A percentile compares a stretch with the other conserved stretches of the same genome.
Evolutionary conservation across 2,329 filamentous ascomycete species (phyloP).

Genomic region (Aschersonia sp.): DNA sequence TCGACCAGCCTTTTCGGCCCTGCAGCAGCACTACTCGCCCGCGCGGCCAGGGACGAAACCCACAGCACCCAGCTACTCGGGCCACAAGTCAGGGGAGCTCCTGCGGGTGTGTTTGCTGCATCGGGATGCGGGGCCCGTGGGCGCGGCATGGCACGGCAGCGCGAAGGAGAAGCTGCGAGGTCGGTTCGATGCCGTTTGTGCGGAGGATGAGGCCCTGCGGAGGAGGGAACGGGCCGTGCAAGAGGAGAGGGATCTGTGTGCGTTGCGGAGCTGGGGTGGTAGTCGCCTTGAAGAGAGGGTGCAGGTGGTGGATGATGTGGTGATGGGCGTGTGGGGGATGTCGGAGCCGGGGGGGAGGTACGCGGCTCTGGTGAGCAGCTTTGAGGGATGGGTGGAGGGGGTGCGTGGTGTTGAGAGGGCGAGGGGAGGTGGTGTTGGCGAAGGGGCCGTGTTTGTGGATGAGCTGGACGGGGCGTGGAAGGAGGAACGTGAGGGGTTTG

Average conservation of each 20-base stretch:
- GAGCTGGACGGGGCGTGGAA: slow-evolving; percentile 44
- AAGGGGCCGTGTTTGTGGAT: slow-evolving; percentile 32
- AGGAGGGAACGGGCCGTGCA: slow-evolving; percentile 25
- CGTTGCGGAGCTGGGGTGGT: slow-evolving; percentile 23
- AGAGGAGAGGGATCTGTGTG: slow-evolving; percentile 35
- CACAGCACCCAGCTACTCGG: too few relatives aligned
- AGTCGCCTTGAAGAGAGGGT: slow-evolving; percentile 38
- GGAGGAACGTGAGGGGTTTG: slow-evolving; percentile 38
- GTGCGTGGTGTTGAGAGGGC: slow-evolving; percentile 32
- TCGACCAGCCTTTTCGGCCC: slow-evolving; percentile 44
- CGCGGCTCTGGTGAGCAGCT: slow-evolving; percentile 35
- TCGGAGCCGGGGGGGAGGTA: slow-evolving; percentile 42
- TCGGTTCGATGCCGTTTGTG: slow-evolving; percentile 27
- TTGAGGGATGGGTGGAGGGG: slow-evolving; percentile 43
- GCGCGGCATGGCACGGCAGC: slow-evolving; percentile 38
- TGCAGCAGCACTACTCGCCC: slow-evolving; percentile 55
- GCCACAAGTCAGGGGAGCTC: slow-evolving; percentile 31
- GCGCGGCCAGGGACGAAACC: slow-evolving; percentile 12
- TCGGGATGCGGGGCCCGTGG: slow-evolving; percentile 30
- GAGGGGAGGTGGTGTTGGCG: slow-evolving; percentile 17
- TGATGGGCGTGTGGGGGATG: slow-evolving; percentile 43
- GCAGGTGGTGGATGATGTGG: slow-evolving; percentile 39
- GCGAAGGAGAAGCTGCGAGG: slow-evolving; percentile 32
- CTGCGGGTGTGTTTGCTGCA: slow-evolving; percentile 53
- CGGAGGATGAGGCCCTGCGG: slow-evolving; percentile 18